These are phyloP conservation scores for Scheffersomyces quercinus DNA, from an alignment of 1,139 yeast genomes.

Conservation along the genomic window DNA sequence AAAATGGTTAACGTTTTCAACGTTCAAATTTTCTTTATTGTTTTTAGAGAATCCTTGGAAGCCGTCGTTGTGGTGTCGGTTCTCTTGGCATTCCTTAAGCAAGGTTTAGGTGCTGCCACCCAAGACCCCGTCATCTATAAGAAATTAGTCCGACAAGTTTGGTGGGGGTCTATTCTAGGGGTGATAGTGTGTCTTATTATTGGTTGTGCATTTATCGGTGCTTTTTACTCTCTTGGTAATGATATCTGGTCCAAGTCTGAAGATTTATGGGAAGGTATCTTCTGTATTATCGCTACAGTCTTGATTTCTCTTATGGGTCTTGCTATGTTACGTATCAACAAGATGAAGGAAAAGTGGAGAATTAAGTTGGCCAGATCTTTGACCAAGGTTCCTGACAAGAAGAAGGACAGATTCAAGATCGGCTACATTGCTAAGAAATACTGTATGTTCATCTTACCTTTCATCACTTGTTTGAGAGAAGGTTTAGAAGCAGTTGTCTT, in stretches of 20 bases:
- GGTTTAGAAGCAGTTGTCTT: slow-evolving; percentile 91
- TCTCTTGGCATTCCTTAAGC: slow-evolving; percentile 23
- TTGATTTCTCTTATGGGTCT: slow-evolving; percentile 89
- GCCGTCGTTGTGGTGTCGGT: slow-evolving; percentile 24
- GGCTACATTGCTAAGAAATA: slow-evolving; percentile 56
- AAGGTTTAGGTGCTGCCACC: slow-evolving; percentile 20
- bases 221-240: slow-evolving; percentile 73
- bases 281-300: slow-evolving; percentile 78
- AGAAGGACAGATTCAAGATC: slow-evolving; percentile 32
- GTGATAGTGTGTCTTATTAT: slow-evolving; percentile 69
- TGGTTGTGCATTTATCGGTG: slow-evolving; percentile 85
- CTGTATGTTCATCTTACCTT: slow-evolving; percentile 77
- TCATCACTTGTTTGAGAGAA: slow-evolving; percentile 82
- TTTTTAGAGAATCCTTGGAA: slow-evolving; percentile 24
- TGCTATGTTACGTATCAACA: slow-evolving; percentile 87
- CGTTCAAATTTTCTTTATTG: slow-evolving; percentile 24
- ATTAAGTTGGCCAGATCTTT: slow-evolving; percentile 80
- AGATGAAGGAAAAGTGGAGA: slow-evolving; percentile 91
- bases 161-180: slow-evolving; percentile 77
- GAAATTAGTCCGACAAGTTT: slow-evolving; percentile 56
- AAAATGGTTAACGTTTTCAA: slow-evolving; percentile 22
- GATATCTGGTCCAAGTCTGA: slow-evolving; percentile 87
- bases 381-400: slow-evolving; percentile 39
- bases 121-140: slow-evolving; percentile 21
- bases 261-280: slow-evolving; percentile 91